A percentile compares a stretch with the other conserved stretches of the same genome.
Conservation (phyloP, 2,329 filamentous ascomycete species). For the Sporothrix luriei region DNA sequence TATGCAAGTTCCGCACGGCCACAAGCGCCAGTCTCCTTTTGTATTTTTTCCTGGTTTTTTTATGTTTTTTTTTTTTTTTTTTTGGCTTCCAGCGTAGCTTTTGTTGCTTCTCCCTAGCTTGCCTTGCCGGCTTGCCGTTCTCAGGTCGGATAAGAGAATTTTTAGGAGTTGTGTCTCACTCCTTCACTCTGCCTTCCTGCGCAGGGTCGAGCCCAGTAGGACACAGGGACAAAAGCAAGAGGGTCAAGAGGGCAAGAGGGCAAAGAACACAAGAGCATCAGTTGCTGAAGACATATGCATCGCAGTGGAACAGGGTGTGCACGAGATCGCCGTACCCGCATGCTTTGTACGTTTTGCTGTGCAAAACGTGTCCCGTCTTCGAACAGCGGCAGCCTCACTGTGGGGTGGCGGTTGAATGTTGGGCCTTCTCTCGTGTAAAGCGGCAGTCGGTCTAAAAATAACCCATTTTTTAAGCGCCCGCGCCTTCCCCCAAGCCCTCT, state of each 20-base stretch:
- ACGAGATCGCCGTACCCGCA: no score
- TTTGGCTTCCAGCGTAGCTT: neutral
- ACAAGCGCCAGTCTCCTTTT: neutral
- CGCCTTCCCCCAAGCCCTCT: conserved; percentile 23
- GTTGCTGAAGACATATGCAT: no score
- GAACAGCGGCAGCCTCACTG: neutral
- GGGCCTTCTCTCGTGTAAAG: conserved; percentile 16
- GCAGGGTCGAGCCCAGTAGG: neutral
- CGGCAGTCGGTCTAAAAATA: conserved; percentile 19
- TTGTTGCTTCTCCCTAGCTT: no score
- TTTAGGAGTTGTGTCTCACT: no score
- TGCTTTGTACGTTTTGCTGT: no score
- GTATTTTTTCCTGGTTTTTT: neutral
- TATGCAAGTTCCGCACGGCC: neutral
- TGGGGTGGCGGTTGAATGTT: conserved; percentile 4
- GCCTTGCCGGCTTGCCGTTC: neutral
- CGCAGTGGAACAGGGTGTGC: no score
- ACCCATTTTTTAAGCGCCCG: conserved; percentile 28
- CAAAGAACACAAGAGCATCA: no score
- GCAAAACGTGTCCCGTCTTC: no score
- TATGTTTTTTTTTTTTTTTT: neutral
- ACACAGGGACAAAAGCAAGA: neutral
- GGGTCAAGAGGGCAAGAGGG: no score
- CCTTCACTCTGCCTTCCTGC: neutral
- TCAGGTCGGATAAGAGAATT: neutral